A percentile compares a stretch with the other conserved stretches of the same genome.
Evolutionary conservation across 179 eudicot genomes (phyloP).

Genomic region (Beta corolliflora): DNA sequence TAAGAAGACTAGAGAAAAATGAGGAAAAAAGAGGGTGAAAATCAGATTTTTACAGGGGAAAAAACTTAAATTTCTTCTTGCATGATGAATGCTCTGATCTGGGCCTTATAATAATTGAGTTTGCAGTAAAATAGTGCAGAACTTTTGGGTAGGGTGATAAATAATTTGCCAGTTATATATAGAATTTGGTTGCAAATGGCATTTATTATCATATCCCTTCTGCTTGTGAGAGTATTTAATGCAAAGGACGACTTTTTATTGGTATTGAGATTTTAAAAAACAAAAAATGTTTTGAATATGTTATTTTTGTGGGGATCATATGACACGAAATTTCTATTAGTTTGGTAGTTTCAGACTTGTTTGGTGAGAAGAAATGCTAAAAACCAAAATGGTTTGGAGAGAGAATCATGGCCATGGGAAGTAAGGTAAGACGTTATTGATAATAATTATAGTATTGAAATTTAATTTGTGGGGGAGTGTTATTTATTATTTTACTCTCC

Average conservation of each 20-base stretch:
- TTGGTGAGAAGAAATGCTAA: slow-evolving; percentile 32
- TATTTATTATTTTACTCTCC: too few species aligned
- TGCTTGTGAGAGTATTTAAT: slow-evolving; percentile 29
- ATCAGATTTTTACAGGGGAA: background rate
- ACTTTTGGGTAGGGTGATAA: slow-evolving; percentile 28
- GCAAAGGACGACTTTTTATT: slow-evolving; percentile 14
- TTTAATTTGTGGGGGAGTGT: background rate
- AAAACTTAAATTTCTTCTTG: slow-evolving; percentile 5
- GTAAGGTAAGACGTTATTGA: background rate
- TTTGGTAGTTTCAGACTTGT: slow-evolving; percentile 32
- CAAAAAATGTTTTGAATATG: background rate
- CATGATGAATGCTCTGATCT: slow-evolving; percentile 16
- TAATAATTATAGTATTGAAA: background rate
- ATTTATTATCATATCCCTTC: slow-evolving; percentile 32
- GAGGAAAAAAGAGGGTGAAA: background rate
- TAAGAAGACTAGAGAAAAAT: background rate
- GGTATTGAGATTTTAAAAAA: background rate
- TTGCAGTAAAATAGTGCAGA: slow-evolving; percentile 22
- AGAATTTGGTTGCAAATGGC: slow-evolving; percentile 33
- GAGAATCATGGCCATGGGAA: background rate
- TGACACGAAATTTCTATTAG: slow-evolving; percentile 22
- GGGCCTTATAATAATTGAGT: slow-evolving; percentile 19
- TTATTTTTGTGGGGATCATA: slow-evolving; percentile 16
- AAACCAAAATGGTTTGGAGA: slow-evolving; percentile 23
- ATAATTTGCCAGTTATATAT: slow-evolving; percentile 35